Conservation (phyloP, 441 rosid species). For the Erysimum pusillum region DNA sequence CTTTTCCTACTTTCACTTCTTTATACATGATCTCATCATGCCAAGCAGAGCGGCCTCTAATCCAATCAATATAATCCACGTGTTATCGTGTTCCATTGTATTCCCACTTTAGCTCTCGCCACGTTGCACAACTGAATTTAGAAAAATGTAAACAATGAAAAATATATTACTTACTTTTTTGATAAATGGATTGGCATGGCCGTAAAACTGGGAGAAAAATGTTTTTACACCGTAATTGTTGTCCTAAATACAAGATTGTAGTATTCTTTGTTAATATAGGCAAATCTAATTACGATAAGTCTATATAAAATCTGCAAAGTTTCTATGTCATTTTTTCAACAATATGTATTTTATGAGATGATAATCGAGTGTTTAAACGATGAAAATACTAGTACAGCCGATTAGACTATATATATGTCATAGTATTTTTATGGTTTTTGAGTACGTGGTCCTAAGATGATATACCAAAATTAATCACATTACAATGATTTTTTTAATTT, state of each 20-base stretch:
- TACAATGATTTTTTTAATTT: constrained; percentile 12
- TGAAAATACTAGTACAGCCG: neutral
- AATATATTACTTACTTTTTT: neutral
- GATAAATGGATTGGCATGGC: neutral
- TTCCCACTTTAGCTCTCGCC: constrained; percentile 39
- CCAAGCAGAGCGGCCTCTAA: constrained; percentile 66
- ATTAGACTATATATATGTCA: neutral
- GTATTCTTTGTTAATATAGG: neutral
- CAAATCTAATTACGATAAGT: too few relatives aligned
- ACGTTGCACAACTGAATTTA: neutral
- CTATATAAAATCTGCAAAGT: neutral
- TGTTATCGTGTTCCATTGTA: constrained; percentile 35
- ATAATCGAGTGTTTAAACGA: neutral
- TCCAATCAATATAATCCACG: constrained; percentile 55
- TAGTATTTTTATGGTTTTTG: neutral
- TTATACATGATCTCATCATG: constrained; percentile 58
- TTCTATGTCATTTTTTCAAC: neutral
- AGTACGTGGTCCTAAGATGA: constrained; percentile 8
- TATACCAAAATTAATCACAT: constrained; percentile 11
- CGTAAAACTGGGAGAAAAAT: neutral
- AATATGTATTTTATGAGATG: neutral
- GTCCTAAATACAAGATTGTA: neutral
- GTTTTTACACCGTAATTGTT: neutral
- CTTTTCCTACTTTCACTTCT: constrained; percentile 55
- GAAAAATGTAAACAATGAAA: neutral